Evolutionary conservation across 352 stramenopile species (phyloP).

Genomic region (Phytopythium boreale): DNA sequence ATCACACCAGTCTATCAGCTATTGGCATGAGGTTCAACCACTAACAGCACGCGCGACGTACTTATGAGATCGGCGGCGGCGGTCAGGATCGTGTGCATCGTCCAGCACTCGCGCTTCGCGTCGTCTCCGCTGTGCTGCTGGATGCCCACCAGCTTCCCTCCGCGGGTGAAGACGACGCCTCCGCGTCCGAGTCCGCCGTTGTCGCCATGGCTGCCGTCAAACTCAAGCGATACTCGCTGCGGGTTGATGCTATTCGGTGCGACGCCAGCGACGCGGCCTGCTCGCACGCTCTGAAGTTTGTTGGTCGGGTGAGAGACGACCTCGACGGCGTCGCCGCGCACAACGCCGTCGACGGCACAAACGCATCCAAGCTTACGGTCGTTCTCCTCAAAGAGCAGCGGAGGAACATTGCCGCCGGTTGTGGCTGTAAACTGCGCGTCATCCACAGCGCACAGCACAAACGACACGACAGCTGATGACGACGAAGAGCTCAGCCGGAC

Average conservation of each 20-base stretch:
- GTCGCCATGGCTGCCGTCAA: conserved; percentile 28
- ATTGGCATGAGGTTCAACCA: not conserved
- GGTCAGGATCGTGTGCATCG: conserved; percentile 55
- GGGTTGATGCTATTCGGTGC: conserved; percentile 55
- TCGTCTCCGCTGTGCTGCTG: conserved; percentile 39
- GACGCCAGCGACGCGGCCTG: conserved; percentile 29
- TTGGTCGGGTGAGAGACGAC: conserved; percentile 59
- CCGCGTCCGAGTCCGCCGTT: not conserved
- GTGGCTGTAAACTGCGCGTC: conserved; percentile 43
- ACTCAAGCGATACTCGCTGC: conserved; percentile 29
- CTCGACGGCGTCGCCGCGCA: conserved; percentile 28
- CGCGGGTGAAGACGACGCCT: conserved; percentile 44
- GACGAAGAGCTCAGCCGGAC: conserved; percentile 20
- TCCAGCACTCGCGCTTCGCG: conserved; percentile 36
- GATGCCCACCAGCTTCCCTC: conserved; percentile 55
- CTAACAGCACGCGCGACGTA: conserved; percentile 32
- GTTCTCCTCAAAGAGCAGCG: conserved; percentile 46
- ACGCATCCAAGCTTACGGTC: conserved; percentile 60
- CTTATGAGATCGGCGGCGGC: conserved; percentile 44
- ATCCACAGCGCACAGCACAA: conserved; percentile 55
- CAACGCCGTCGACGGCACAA: not conserved
- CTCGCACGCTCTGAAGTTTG: conserved; percentile 48
- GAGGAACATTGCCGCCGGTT: conserved; percentile 39
- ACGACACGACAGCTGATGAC: conserved; percentile 17
- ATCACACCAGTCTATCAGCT: not conserved